Percentiles rank a stretch among this genome's conserved stretches.
Conservation (phyloP, 331 rosid species). For the Erythrophleum ivorense region DNA sequence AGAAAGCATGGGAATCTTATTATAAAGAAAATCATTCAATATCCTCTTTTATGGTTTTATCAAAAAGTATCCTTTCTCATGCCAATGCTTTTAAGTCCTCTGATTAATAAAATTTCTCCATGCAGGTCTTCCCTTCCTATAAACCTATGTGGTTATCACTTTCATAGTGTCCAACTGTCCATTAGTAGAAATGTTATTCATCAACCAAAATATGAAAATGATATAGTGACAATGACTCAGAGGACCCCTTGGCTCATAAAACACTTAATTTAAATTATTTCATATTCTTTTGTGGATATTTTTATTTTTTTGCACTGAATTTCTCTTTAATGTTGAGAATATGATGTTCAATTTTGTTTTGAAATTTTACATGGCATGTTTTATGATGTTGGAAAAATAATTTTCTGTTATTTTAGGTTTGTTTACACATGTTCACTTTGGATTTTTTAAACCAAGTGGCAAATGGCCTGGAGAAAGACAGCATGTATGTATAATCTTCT, state of each 20-base stretch:
- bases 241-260: neutral
- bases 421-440: slow-evolving; percentile 96
- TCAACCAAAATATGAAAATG: slow-evolving; percentile 20
- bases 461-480: slow-evolving; percentile 97
- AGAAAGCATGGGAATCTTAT: slow-evolving; percentile 19
- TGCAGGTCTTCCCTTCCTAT: neutral
- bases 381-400: no score
- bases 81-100: slow-evolving; percentile 4
- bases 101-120: neutral
- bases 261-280: neutral
- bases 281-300: neutral
- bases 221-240: neutral
- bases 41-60: neutral
- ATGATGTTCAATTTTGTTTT: no score
- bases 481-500: slow-evolving; percentile 65
- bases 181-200: slow-evolving; percentile 1
- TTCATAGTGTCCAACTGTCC: slow-evolving; percentile 1
- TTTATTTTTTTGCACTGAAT: neutral
- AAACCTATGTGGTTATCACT: neutral
- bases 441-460: slow-evolving; percentile 98
- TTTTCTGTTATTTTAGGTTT: slow-evolving; percentile 65
- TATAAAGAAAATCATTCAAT: neutral
- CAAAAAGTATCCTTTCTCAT: neutral
- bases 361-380: neutral
- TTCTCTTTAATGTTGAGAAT: neutral